phyloP scores from a whole-genome alignment of 192 early-diverging fungal species.

The Anaeromyces robustus region DNA sequence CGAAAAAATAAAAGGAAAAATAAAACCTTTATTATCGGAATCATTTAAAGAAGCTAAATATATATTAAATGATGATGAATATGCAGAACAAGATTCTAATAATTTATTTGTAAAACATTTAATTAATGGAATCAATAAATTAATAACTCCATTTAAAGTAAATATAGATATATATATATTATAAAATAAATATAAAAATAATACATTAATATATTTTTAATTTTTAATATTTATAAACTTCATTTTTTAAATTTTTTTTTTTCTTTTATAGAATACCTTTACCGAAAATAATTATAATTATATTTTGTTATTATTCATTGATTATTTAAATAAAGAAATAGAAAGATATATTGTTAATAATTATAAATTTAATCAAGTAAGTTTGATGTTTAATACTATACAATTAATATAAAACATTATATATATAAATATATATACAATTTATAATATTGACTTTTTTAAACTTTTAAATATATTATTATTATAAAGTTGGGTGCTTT shows the following conservation, averaged over 20 bases:
- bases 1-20: conserved; percentile 60
- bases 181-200: too few species aligned
- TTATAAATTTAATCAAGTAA: conserved; percentile 73
- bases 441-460: too few species aligned
- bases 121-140: conserved; percentile 38
- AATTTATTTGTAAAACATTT: conserved; percentile 76
- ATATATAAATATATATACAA: too few species aligned
- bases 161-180: neutral
- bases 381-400: conserved; percentile 5
- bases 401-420: too few species aligned
- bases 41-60: conserved; percentile 78
- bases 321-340: conserved; percentile 63
- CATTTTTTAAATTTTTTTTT: neutral
- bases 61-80: conserved; percentile 81
- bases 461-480: too few species aligned
- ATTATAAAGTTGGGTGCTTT: conserved; percentile 61
- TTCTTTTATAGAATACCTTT: conserved; percentile 26
- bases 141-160: conserved; percentile 45
- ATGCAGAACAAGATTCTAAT: conserved; percentile 45
- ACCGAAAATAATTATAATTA: conserved; percentile 54
- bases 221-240: too few species aligned
- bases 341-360: conserved; percentile 63
- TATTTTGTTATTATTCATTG: conserved; percentile 43
- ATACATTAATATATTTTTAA: too few species aligned
- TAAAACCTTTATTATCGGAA: conserved; percentile 64